Evolutionary conservation across 2,329 filamentous ascomycete species (phyloP).

Genomic region (Sclerotinia borealis): DNA sequence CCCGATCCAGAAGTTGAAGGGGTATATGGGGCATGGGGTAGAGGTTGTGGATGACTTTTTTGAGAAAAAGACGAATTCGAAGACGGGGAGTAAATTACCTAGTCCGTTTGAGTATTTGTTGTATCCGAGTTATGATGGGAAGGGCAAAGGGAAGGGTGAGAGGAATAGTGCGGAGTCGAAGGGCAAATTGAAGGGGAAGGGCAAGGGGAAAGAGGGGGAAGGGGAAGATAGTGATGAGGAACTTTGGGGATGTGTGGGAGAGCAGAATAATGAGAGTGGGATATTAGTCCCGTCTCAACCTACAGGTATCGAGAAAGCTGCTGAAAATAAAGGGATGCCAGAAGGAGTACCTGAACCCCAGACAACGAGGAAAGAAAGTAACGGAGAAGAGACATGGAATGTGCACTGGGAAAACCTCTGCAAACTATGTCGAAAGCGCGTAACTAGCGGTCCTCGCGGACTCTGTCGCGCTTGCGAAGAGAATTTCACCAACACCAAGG

Average conservation of each 20-base stretch:
- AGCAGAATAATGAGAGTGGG: background rate
- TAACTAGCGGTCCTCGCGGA: background rate
- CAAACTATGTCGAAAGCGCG: background rate
- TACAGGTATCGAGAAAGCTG: background rate
- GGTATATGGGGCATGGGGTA: background rate
- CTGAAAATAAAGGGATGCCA: background rate
- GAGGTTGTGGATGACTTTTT: background rate
- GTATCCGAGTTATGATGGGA: background rate
- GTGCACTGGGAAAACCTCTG: background rate
- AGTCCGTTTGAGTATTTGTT: conserved; percentile 4
- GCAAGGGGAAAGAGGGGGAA: background rate
- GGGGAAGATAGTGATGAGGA: background rate
- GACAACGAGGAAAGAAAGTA: background rate
- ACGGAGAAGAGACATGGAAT: background rate
- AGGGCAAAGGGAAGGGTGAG: background rate
- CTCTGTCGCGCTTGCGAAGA: background rate
- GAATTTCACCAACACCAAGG: background rate
- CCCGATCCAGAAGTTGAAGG: conserved; percentile 1
- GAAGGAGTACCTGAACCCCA: background rate
- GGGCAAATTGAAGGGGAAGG: background rate
- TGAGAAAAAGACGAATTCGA: background rate
- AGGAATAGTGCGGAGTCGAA: background rate
- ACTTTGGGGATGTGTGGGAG: background rate
- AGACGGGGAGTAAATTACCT: background rate
- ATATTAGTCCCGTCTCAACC: background rate